Base-by-base conservation (phyloP, 1,139 yeast genomes). In the Candida buenavistaensis region DNA sequence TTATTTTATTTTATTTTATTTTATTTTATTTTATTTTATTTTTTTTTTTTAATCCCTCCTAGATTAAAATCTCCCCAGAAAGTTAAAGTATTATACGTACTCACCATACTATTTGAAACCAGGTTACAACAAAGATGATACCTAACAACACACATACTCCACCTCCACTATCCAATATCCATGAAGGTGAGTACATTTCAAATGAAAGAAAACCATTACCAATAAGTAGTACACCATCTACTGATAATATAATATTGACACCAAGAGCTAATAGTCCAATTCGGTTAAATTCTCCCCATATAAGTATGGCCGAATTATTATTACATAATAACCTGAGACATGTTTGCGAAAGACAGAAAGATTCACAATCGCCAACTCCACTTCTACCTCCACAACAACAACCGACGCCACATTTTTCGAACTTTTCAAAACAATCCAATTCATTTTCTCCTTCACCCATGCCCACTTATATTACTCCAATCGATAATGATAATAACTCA, bases 121-220 rank as follows among this genome's bases (percentile, higher is more conserved):
- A 20, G 14, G 29, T 36, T 11, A 33, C 28, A 8, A 26, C 26
- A 13, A 30, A 28, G 21, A 28, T 35, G 33, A 24, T 21, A 12
- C 24, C 28, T 24, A 21, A 24, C 9, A 24, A 17, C 12, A 22
- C 13, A n/a, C 19, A 17, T 17, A 17, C 5, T 17, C 19, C 5
- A n/a, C 24, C 11, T n/a, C 24, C 11, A 22, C 5, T 21, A 21
- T n/a, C 13, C 13, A 33, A 26, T 23, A 44, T 44, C 23, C 68
- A 64, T 36, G 68, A 63, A 40, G 66, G 65, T 5, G 68, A 62
- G 36, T 59, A 51, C 35, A 52, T 52, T 3, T 53, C 51, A 19
- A 62, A 60, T 3, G 43, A 50, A 7, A 47, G 64, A 12, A 46
- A 44, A 12, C 44, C 56, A 3, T 46, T 62, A 13, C 68, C 69